Base-by-base conservation (phyloP, 2,329 filamentous ascomycete genomes). In the Niveomyces coronatus region DNA sequence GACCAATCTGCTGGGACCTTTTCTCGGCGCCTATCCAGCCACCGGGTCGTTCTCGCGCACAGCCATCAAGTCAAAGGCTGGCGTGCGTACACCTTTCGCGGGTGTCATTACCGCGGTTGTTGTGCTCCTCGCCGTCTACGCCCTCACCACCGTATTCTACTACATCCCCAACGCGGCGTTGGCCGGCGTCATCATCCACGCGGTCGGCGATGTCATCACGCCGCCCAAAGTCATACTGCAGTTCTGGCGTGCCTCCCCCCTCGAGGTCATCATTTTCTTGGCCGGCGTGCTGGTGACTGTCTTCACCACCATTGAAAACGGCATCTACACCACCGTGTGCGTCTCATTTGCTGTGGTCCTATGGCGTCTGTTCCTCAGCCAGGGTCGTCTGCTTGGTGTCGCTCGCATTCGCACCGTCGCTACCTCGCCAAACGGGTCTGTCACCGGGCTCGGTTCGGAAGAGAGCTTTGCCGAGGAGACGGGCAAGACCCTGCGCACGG, bases 31-130 rank as follows among this genome's bases (percentile, higher is more conserved):
- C 3, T 98, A 94, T 53, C 85, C 89, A 11, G 84, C 86, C 0
- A 98, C 89, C 3, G 91, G 91, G 2, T 96, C 91, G 3, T 96
- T 96, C 68, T 94, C 85, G 24, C 79, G 91, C 44, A 96, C 91
- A 19, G 89, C 91, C 37, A 95, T 96, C 63, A 94, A 95, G 61
- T 91, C 89, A 4, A 96, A 96, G 62, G 88, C 91, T 35, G 91
- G 91, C 52, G 89, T 95, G 4, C 79, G 86, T 17, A 95, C 88
- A 1, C 89, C 89, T 1, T 78, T 94, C 39, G 87, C 85, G 13
- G 89, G 91, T 62, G 73, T 94, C 29, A 84, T 96, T 46, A 95
- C 88, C 7, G 88, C 84, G 0, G 38, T 83, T 11, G 73, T 96
- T 11, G 89, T 96, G 4, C 71, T 96, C 0, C 66, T 96, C 8